Evolutionary conservation across 2,329 filamentous ascomycete genomes (phyloP).

Genomic region (Pseudogymnoascus sp.): DNA sequence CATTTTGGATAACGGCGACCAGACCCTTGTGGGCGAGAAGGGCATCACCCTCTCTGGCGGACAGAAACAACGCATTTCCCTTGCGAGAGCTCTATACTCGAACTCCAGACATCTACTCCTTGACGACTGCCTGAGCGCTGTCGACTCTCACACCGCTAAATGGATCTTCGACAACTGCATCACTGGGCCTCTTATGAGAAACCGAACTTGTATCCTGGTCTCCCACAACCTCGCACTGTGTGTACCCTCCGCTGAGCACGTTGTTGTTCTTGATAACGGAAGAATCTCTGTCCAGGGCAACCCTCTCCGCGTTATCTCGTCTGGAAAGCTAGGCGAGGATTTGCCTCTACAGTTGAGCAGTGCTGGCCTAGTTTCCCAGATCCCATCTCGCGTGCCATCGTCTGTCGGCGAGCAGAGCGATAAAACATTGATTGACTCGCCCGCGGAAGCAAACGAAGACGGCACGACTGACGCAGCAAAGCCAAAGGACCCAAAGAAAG

Average conservation of each 20-base stretch:
- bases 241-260: conserved; percentile 68
- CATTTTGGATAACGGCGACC: conserved; percentile 85
- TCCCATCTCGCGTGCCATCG: conserved; percentile 71
- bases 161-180: conserved; percentile 97
- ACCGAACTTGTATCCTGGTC: conserved; percentile 87
- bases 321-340: conserved; percentile 85
- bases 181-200: conserved; percentile 77
- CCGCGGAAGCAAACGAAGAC: conserved; percentile 39
- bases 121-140: conserved; percentile 91
- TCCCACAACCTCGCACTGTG: conserved; percentile 93
- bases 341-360: conserved; percentile 64
- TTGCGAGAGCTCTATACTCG: conserved; percentile 95
- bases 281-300: conserved; percentile 69
- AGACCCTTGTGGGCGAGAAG: conserved; percentile 93
- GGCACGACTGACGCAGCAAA: conserved; percentile 26
- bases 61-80: conserved; percentile 93
- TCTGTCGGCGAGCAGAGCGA: conserved; percentile 58
- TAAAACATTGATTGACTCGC: conserved; percentile 40
- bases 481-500: conserved; percentile 35
- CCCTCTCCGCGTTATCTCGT: conserved; percentile 68
- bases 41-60: conserved; percentile 94
- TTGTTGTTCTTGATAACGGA: conserved; percentile 83
- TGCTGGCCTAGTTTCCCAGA: conserved; percentile 62
- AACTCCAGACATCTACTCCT: conserved; percentile 84
- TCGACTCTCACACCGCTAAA: conserved; percentile 94